Evolutionary conservation across 345 rosid genomes (phyloP).

Genomic region (Eucalyptus polyanthemos): DNA sequence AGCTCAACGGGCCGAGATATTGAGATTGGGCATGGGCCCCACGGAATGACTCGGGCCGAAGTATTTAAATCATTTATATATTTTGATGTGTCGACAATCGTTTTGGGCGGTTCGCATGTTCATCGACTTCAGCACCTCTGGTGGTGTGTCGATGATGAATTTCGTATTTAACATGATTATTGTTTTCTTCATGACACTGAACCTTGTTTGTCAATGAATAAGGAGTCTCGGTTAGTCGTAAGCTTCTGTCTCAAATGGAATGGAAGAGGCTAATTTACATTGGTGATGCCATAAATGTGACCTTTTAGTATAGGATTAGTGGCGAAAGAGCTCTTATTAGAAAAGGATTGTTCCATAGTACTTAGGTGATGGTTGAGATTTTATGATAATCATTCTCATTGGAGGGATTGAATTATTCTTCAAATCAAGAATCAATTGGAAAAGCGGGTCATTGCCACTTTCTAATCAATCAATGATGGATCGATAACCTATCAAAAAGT

Average conservation of each 20-base stretch:
- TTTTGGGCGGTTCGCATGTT: not conserved
- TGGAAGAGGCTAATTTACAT: not conserved
- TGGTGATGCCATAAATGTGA: not conserved
- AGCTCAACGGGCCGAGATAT: not conserved
- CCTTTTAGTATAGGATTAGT: not conserved
- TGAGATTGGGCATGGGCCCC: not conserved
- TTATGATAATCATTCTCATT: not conserved
- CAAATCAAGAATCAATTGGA: accelerated
- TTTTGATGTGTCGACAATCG: not conserved
- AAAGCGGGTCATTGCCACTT: accelerated
- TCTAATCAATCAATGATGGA: accelerated
- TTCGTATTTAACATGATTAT: accelerated
- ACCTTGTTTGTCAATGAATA: not conserved
- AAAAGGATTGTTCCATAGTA: not conserved
- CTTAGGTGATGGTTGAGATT: not conserved
- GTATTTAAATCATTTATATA: too few species aligned
- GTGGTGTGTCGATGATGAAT: not conserved
- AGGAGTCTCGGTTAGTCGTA: not conserved
- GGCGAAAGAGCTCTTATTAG: not conserved
- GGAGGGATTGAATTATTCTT: not conserved
- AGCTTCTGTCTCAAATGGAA: not conserved
- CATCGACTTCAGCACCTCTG: accelerated
- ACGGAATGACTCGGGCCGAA: not conserved
- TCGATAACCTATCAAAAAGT: not conserved
- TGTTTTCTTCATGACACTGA: not conserved